A percentile compares a stretch with the other conserved stretches of the same genome.
These are phyloP conservation scores for Phaseolus coccineus DNA, from an alignment of 331 rosid genomes.

Conservation along the genomic window DNA sequence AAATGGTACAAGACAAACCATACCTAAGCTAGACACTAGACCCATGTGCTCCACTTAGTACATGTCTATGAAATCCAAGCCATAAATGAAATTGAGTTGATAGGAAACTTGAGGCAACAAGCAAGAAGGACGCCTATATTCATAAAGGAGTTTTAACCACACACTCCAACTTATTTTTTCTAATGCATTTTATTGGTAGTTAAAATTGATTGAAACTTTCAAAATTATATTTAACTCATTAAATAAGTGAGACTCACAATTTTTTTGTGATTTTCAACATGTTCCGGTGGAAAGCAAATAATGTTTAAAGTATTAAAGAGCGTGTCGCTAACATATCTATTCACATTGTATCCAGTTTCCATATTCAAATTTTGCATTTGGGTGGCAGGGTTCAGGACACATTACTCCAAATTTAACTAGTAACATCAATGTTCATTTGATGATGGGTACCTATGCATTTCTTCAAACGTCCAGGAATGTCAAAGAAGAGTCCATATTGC, in stretches of 20 bases:
- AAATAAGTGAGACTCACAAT: no score
- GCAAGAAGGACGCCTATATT: background rate
- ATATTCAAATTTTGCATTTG: constrained; percentile 1
- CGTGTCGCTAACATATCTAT: no score
- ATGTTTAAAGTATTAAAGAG: no score
- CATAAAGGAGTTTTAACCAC: no score
- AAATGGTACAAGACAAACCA: background rate
- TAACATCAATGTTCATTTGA: no score
- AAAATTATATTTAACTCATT: no score
- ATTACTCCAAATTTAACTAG: no score
- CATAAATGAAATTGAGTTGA: background rate
- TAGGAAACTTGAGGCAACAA: background rate
- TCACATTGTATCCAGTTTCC: background rate
- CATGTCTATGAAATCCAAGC: background rate
- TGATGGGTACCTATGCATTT: background rate
- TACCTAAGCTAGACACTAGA: background rate
- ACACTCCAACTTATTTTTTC: no score
- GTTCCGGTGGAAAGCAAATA: no score
- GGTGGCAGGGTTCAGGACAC: background rate
- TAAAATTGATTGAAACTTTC: no score
- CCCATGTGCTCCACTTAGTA: background rate
- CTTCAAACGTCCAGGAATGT: background rate
- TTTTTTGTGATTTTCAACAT: no score
- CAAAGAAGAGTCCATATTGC: constrained; percentile 5
- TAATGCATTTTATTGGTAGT: no score